Conservation (phyloP, 73 alveolate genomes). For the Diophrys appendiculata region DNA sequence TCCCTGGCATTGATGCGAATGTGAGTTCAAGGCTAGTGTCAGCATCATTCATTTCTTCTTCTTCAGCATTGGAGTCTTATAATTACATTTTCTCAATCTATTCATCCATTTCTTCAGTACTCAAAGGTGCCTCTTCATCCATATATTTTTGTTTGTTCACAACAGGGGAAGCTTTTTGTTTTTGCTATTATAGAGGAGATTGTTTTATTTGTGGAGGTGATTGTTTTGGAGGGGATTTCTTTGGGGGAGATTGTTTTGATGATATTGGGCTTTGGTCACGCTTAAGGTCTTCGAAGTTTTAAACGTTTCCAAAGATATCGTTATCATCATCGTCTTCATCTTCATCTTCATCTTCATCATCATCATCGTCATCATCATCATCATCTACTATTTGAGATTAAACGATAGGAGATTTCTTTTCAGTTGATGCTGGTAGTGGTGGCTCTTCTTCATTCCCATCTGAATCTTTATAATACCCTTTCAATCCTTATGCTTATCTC, state of each 20-base stretch:
- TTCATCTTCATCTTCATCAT: not conserved
- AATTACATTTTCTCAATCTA: not conserved
- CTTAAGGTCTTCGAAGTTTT: not conserved
- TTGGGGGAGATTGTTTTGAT: too few species aligned
- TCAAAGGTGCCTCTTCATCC: too few species aligned
- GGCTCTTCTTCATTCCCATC: too few species aligned
- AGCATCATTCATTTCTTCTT: not conserved
- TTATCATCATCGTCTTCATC: not conserved
- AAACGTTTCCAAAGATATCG: not conserved
- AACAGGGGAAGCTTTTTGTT: not conserved
- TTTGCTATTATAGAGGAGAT: too few species aligned
- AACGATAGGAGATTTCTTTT: not conserved
- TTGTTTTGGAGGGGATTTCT: not conserved
- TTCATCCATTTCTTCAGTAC: too few species aligned
- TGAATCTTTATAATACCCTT: too few species aligned
- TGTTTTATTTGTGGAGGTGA: not conserved
- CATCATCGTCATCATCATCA: not conserved
- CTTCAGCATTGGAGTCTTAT: not conserved
- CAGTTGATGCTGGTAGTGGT: not conserved
- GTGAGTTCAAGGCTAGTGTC: not conserved
- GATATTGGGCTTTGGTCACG: not conserved
- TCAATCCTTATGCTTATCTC: too few species aligned
- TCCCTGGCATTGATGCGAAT: not conserved
- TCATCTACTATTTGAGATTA: not conserved
- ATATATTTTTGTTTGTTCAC: too few species aligned